A percentile compares a stretch with the other conserved stretches of the same genome.
Evolutionary conservation across 495 filamentous ascomycete species (phyloP).

Genomic region (Evernia prunastri): DNA sequence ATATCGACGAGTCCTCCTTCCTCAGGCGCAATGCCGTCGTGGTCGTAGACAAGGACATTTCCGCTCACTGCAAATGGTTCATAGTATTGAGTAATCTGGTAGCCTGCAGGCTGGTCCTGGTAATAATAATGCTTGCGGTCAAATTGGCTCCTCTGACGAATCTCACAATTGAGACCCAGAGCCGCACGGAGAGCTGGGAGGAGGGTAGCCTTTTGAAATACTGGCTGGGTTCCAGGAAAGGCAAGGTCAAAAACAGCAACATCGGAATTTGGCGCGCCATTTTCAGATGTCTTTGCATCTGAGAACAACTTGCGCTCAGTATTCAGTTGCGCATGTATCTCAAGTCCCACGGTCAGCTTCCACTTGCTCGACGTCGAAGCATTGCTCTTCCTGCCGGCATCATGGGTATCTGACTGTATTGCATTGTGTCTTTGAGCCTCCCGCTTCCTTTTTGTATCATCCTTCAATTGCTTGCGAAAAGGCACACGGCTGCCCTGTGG

Average conservation of each 20-base stretch:
- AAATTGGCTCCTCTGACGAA: constrained; percentile 70
- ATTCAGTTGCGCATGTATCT: constrained; percentile 95
- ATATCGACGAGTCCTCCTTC: constrained; percentile 60
- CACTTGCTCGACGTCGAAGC: constrained; percentile 48
- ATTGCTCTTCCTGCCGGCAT: constrained; percentile 35
- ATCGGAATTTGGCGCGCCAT: constrained; percentile 70
- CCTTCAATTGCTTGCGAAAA: constrained; percentile 68
- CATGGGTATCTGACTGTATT: constrained; percentile 13
- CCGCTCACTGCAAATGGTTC: constrained; percentile 81
- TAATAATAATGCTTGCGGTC: constrained; percentile 99
- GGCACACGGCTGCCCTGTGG: constrained; percentile 35
- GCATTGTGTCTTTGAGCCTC: constrained; percentile 18
- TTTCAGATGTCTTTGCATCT: constrained; percentile 62
- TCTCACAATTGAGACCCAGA: constrained; percentile 70
- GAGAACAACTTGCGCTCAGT: constrained; percentile 82
- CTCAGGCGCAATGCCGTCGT: constrained; percentile 74
- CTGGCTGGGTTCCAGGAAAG: constrained; percentile 80
- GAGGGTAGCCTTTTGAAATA: constrained; percentile 75
- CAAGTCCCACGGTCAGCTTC: constrained; percentile 91
- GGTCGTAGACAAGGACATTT: constrained; percentile 55
- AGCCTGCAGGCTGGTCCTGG: constrained; percentile 91
- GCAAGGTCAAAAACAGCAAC: constrained; percentile 86
- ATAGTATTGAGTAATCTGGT: constrained; percentile 97
- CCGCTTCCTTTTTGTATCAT: constrained; percentile 50
- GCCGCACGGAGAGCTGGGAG: constrained; percentile 87